These are phyloP conservation scores for Coelastrella sp. DNA, from an alignment of 139 green algal genomes.

Conservation along the genomic window DNA sequence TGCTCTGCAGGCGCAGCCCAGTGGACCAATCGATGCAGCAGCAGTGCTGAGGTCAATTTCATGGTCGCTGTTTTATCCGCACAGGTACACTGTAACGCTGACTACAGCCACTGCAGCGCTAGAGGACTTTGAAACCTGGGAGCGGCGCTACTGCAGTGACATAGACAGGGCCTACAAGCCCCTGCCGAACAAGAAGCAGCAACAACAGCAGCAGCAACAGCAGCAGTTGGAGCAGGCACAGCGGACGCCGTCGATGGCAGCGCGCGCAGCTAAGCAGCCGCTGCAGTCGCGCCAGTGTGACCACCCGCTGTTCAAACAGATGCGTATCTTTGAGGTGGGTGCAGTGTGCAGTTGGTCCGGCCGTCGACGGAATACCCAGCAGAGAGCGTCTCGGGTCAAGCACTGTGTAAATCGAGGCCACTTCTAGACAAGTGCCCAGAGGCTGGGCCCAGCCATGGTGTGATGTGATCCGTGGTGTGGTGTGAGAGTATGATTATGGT, in stretches of 20 bases:
- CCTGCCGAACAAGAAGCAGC: not conserved
- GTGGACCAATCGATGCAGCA: not conserved
- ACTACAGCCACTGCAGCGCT: constrained; percentile 16
- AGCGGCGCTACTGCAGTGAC: constrained; percentile 22
- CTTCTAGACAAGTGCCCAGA: too few species aligned
- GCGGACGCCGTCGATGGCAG: not conserved
- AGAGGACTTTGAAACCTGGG: constrained; percentile 29
- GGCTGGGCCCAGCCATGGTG: too few species aligned
- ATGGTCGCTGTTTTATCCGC: not conserved
- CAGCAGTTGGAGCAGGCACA: not conserved
- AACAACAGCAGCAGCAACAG: constrained; percentile 23
- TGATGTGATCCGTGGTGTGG: too few species aligned
- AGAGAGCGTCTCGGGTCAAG: too few species aligned
- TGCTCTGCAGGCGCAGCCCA: not conserved
- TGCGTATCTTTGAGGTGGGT: constrained; percentile 5
- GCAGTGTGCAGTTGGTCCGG: not conserved
- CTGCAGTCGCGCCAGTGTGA: not conserved
- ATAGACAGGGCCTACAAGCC: constrained; percentile 17
- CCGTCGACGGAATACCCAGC: too few species aligned
- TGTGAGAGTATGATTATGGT: too few species aligned
- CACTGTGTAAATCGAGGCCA: too few species aligned
- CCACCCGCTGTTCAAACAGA: constrained; percentile 20
- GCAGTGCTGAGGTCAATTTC: not conserved
- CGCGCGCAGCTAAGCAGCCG: not conserved
- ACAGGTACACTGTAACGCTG: constrained; percentile 25